Evolutionary conservation across 805 yeast species (phyloP).

Genomic region (Candida easanensis): DNA sequence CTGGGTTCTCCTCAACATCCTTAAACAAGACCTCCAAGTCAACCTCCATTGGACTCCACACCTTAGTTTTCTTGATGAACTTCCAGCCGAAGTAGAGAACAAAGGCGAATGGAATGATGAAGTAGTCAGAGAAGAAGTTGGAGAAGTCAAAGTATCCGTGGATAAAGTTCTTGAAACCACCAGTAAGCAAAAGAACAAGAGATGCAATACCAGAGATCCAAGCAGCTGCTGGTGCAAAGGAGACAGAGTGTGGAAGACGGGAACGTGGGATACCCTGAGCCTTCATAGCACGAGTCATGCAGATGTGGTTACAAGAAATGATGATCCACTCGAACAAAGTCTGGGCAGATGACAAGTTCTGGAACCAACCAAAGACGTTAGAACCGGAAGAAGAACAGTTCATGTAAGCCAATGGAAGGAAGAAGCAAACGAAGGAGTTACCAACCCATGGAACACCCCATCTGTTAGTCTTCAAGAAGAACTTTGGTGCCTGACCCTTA

Average conservation of each 20-base stretch:
- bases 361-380: slow-evolving; percentile 36
- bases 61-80: slow-evolving; percentile 30
- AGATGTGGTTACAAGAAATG: slow-evolving; percentile 33
- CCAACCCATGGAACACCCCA: slow-evolving; percentile 34
- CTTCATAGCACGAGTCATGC: slow-evolving; percentile 34
- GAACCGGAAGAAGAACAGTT: slow-evolving; percentile 27
- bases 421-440: slow-evolving; percentile 28
- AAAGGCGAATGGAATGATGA: slow-evolving; percentile 29
- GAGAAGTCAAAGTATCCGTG: slow-evolving; percentile 28
- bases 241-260: slow-evolving; percentile 18
- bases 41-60: slow-evolving; percentile 36
- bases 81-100: slow-evolving; percentile 34
- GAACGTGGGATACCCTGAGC: slow-evolving; percentile 33
- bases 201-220: slow-evolving; percentile 32
- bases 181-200: slow-evolving; percentile 31
- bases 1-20: slow-evolving; percentile 33
- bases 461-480: slow-evolving; percentile 32
- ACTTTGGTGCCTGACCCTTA: slow-evolving; percentile 37
- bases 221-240: slow-evolving; percentile 27
- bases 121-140: slow-evolving; percentile 19
- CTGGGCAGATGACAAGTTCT: slow-evolving; percentile 31
- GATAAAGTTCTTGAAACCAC: slow-evolving; percentile 36
- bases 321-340: slow-evolving; percentile 32
- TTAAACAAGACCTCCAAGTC: slow-evolving; percentile 36
- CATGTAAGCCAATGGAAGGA: slow-evolving; percentile 39